Conservation (phyloP, 345 rosid species). For the Hibiscus tridactylites region DNA sequence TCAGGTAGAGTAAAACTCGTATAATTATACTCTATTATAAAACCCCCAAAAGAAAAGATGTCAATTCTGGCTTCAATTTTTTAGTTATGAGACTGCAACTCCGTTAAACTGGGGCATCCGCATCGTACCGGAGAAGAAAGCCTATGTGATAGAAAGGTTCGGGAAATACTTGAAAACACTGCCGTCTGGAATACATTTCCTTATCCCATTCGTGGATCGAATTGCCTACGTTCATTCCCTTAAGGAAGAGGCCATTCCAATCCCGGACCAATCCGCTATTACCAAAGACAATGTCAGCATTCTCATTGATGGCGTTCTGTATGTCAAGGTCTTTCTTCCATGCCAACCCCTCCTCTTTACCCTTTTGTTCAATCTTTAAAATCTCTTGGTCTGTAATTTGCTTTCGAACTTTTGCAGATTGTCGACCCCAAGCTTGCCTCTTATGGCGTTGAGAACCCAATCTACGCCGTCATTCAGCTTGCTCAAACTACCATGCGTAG, state of each 20-base stretch:
- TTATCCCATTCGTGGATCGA: conserved; percentile 78
- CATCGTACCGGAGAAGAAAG: conserved; percentile 84
- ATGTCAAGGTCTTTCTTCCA: conserved; percentile 56
- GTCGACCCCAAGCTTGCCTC: conserved; percentile 85
- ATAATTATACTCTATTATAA: not conserved
- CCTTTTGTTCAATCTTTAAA: not conserved
- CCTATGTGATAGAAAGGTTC: conserved; percentile 78
- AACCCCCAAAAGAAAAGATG: not conserved
- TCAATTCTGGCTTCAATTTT: not conserved
- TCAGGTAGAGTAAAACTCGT: conserved; percentile 16
- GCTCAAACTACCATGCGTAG: conserved; percentile 99
- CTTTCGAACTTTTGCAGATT: conserved; percentile 35
- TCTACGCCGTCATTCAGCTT: conserved; percentile 81
- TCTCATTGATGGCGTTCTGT: conserved; percentile 82
- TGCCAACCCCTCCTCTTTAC: not conserved
- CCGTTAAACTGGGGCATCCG: conserved; percentile 89
- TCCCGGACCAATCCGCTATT: conserved; percentile 84
- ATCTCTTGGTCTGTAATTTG: not conserved
- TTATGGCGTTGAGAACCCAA: conserved; percentile 93
- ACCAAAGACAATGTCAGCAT: conserved; percentile 97
- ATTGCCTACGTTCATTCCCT: conserved; percentile 97
- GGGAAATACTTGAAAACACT: conserved; percentile 78
- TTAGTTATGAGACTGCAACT: conserved; percentile 59
- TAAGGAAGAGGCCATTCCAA: conserved; percentile 93
- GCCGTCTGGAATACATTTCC: conserved; percentile 73